Conservation (phyloP, 192 early-diverging fungal species). For the Entrophospora sp. region DNA sequence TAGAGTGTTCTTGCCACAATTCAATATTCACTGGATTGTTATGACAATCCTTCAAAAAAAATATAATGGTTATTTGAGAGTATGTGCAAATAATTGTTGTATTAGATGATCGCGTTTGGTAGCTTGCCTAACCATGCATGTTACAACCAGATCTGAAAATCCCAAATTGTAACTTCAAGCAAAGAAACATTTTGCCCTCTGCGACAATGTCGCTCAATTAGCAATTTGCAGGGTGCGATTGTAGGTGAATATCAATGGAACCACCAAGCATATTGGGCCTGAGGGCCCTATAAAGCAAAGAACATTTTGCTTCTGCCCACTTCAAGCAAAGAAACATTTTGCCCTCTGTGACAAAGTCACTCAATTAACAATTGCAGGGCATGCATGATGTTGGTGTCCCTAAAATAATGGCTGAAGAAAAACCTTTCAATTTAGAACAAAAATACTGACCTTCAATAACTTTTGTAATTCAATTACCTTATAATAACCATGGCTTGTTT, state of each 20-base stretch:
- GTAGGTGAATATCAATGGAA: not conserved
- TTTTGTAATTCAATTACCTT: slow-evolving; percentile 6
- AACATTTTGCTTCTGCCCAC: slow-evolving; percentile 6
- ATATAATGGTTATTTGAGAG: not conserved
- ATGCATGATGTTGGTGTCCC: not conserved
- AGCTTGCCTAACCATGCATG: not conserved
- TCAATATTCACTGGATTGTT: not conserved
- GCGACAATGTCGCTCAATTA: slow-evolving; percentile 12
- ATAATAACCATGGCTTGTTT: not conserved
- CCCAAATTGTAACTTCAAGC: no score
- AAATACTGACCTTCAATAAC: not conserved
- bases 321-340: slow-evolving; percentile 8
- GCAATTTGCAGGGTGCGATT: not conserved
- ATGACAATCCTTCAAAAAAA: not conserved
- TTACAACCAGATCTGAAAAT: not conserved
- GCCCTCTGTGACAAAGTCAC: slow-evolving; percentile 9
- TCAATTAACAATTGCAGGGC: slow-evolving; percentile 15
- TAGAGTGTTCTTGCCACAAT: slow-evolving; percentile 1
- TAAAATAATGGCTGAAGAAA: not conserved
- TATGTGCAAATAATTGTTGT: not conserved
- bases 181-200: slow-evolving; percentile 1
- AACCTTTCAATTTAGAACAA: not conserved
- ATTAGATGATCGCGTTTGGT: not conserved
- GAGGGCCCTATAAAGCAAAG: not conserved
- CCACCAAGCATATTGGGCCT: slow-evolving; percentile 3